phyloP scores from a whole-genome alignment of 139 green algal genomes.

The Chlorella ohadii region DNA sequence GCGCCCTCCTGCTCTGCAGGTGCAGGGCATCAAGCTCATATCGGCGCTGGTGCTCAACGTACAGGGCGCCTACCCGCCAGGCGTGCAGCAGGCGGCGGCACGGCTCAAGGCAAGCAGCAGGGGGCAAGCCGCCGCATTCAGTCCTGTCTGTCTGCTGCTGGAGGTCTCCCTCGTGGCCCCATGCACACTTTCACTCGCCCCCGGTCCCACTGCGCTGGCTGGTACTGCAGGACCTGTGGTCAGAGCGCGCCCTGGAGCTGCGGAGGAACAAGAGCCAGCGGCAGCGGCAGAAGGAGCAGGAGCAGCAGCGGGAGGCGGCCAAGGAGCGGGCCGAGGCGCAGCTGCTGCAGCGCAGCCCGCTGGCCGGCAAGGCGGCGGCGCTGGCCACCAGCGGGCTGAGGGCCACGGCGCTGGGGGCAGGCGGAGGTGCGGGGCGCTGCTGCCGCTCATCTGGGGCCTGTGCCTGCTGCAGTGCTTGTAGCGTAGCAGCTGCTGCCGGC shows the following conservation, averaged over 20 bases:
- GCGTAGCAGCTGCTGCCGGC: background rate
- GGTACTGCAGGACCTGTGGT: background rate
- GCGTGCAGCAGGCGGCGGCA: background rate
- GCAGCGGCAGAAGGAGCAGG: background rate
- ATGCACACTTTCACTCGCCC: background rate
- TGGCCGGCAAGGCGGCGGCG: conserved; percentile 2
- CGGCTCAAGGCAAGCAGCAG: background rate
- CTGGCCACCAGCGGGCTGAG: conserved; percentile 23
- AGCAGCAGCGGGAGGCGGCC: background rate
- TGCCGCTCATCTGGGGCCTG: background rate
- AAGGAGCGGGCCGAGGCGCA: background rate
- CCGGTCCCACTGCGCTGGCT: too few species aligned
- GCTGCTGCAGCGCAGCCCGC: conserved; percentile 6
- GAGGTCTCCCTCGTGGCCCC: background rate
- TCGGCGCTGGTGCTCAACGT: background rate
- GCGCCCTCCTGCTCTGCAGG: too few species aligned
- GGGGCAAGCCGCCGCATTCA: too few species aligned
- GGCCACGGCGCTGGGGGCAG: background rate
- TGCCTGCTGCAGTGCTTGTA: background rate
- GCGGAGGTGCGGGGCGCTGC: background rate
- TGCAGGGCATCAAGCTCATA: background rate
- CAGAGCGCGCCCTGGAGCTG: background rate
- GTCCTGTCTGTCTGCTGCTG: background rate
- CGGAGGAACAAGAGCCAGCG: background rate
- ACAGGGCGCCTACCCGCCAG: background rate